Base-by-base conservation (phyloP, 2,329 filamentous ascomycete species). In the Hymenoscyphus occultus region DNA sequence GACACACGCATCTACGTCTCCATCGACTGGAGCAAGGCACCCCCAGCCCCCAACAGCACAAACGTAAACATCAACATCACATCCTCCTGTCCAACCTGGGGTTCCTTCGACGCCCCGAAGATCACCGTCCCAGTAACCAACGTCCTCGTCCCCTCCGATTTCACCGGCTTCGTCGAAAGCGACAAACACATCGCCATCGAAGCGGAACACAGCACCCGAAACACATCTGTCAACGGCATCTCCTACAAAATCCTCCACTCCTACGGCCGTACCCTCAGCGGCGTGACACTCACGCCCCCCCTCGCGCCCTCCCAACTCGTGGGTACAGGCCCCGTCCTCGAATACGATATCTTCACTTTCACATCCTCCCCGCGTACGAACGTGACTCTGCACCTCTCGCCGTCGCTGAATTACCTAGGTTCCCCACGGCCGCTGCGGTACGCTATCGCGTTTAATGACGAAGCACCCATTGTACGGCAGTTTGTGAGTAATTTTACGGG, bases 291-390 rank as follows among this genome's bases (percentile, higher is more conserved):
- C 5, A 80, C 80, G 70, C 85, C 86, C 0, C 80, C 81, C 39
- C 78, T 80, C 22, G 79, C 82, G 0, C 78, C 81, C 51, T 83
- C 84, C 16, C 80, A 86, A 40, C 76, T 79, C 1, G 73, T 82
- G 0, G 77, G 78, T 2, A 78, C 79, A 12, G 83, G 79, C 0
- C 86, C 86, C 0, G 81, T 81, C 4, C 79, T 90, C 9, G 82
- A 86, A 68, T 90, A 89, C 73, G 79, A 83, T 61, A 71, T 90
- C 65, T 89, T 86, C 74, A 79, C 86, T 13, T 89, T 87, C 77
- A 84, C 82, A 56, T 80, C 81, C 64, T 74, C 74, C 22, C 58
- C 69, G 7, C 39, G 63, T 2, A 68, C 69, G 1, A 74, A 80
- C 5, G 75, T 80, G 1, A 81, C 82, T 0, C 77, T 86, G 2